Conservation (phyloP, 352 stramenopile species). For the Phytophthora sp. region DNA sequence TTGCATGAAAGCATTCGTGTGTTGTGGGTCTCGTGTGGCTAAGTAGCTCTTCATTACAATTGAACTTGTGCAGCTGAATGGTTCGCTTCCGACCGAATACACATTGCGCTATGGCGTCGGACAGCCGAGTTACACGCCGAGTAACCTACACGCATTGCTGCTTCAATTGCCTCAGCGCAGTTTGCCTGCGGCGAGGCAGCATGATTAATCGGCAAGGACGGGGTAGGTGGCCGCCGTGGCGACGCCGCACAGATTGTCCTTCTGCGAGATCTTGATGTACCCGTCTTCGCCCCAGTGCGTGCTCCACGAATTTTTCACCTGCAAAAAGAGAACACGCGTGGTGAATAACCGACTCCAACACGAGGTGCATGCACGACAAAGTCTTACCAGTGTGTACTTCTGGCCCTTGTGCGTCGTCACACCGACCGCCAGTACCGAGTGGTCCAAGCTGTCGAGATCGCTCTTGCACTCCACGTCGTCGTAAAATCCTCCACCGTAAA, state of each 20-base stretch:
- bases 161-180: constrained; percentile 13
- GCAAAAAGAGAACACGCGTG: neutral
- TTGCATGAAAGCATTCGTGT: neutral
- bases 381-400: constrained; percentile 90
- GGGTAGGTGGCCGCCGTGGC: constrained; percentile 89
- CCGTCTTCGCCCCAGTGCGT: constrained; percentile 93
- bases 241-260: constrained; percentile 96
- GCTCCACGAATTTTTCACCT: constrained; percentile 95
- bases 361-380: neutral
- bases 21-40: neutral
- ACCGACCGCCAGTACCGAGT: constrained; percentile 92
- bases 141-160: too few species aligned
- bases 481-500: constrained; percentile 89
- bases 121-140: too few species aligned
- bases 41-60: too few species aligned
- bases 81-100: constrained; percentile 6
- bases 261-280: constrained; percentile 93
- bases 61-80: neutral
- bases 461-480: constrained; percentile 90
- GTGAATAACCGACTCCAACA: neutral
- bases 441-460: constrained; percentile 91
- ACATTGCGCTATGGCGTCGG: constrained; percentile 8
- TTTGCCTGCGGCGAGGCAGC: neutral
- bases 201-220: constrained; percentile 52
- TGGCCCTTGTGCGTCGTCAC: constrained; percentile 89